Conservation (phyloP, 352 stramenopile genomes). For the Globisporangium cederbergense region DNA sequence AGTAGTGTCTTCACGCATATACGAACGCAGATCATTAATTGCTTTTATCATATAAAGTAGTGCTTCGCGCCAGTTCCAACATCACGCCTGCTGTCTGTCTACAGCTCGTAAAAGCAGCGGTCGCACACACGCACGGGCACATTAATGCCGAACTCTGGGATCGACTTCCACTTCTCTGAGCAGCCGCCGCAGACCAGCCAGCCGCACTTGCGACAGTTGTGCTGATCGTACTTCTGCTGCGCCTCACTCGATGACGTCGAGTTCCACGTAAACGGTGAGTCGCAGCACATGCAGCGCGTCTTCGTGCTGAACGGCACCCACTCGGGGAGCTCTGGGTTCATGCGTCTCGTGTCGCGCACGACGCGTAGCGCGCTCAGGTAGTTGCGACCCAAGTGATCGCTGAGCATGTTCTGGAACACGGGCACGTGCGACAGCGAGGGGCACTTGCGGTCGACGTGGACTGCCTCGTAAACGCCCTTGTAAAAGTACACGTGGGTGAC, state of each 20-base stretch:
- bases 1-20: neutral
- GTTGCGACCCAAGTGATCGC: constrained; percentile 73
- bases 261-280: constrained; percentile 88
- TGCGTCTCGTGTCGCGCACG: constrained; percentile 64
- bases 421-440: constrained; percentile 70
- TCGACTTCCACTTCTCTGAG: constrained; percentile 81
- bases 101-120: constrained; percentile 78
- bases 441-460: constrained; percentile 75
- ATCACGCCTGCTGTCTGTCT: constrained; percentile 26
- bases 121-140: constrained; percentile 83
- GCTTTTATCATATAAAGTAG: neutral
- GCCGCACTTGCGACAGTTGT: constrained; percentile 86
- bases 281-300: constrained; percentile 86
- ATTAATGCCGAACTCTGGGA: constrained; percentile 85
- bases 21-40: too few species aligned
- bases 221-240: constrained; percentile 87
- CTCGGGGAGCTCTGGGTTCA: constrained; percentile 47
- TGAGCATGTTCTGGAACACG: constrained; percentile 86
- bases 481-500: constrained; percentile 81
- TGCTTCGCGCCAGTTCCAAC: neutral
- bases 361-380: constrained; percentile 81
- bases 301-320: constrained; percentile 83
- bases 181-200: constrained; percentile 83
- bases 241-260: constrained; percentile 87
- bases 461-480: constrained; percentile 79